Percentiles rank a stretch among this genome's conserved stretches.
phyloP scores from a whole-genome alignment of 805 yeast genomes.

The Wickerhamiella australiensis region DNA sequence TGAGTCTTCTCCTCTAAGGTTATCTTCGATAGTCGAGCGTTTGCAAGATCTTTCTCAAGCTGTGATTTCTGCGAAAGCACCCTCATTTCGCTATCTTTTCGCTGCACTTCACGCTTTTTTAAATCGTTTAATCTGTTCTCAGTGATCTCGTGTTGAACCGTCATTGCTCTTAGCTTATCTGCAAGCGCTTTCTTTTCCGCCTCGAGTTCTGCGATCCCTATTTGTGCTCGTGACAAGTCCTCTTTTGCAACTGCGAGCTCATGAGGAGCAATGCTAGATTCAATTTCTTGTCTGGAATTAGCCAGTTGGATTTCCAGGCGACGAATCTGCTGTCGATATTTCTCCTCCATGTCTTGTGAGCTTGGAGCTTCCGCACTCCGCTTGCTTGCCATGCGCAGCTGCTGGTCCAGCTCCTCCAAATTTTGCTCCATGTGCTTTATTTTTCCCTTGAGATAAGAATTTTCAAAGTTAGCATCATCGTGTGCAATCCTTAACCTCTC shows the following conservation, averaged over 20 bases:
- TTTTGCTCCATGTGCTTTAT: background rate
- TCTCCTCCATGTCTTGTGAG: background rate
- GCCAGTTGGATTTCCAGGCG: background rate
- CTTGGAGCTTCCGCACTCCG: background rate
- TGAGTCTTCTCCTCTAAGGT: background rate
- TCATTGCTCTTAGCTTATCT: background rate
- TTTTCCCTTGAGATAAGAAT: background rate
- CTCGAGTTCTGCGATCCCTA: background rate
- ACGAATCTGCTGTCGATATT: background rate
- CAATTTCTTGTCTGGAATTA: background rate
- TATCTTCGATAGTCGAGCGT: background rate
- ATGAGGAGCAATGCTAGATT: background rate
- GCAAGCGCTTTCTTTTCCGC: background rate
- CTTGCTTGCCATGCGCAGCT: background rate
- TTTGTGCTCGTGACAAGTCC: background rate
- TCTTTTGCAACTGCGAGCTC: background rate
- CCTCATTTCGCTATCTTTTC: background rate
- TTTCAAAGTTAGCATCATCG: background rate
- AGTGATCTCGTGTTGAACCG: background rate
- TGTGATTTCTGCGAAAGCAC: background rate
- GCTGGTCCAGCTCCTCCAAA: background rate
- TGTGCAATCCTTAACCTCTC: background rate
- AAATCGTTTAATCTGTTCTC: background rate
- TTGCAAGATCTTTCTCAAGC: conserved; percentile 1
- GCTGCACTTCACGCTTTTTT: background rate